Evolutionary conservation across 352 stramenopile genomes (phyloP).

Genomic region (Globisporangium solare): DNA sequence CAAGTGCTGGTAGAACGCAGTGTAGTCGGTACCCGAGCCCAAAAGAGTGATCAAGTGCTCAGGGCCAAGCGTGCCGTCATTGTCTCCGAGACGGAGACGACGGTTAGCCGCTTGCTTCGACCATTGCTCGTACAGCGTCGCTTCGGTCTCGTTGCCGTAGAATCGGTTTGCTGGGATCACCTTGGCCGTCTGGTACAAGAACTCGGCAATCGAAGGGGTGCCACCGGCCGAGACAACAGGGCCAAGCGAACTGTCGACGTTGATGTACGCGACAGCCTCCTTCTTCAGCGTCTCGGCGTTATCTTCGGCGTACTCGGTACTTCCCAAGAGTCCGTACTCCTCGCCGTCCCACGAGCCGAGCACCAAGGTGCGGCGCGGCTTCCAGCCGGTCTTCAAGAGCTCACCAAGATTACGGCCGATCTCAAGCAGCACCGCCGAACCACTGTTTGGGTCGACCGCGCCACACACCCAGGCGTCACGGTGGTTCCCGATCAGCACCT

Average conservation of each 20-base stretch:
- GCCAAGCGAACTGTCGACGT: slow-evolving; percentile 75
- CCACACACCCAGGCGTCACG: slow-evolving; percentile 90
- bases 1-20: slow-evolving; percentile 73
- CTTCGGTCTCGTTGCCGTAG: slow-evolving; percentile 18
- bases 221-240: slow-evolving; percentile 41
- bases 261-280: slow-evolving; percentile 78
- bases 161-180: slow-evolving; percentile 52
- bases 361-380: slow-evolving; percentile 65
- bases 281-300: slow-evolving; percentile 42
- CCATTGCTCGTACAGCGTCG: slow-evolving; percentile 38
- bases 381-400: slow-evolving; percentile 63
- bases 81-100: slow-evolving; percentile 5
- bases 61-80: slow-evolving; percentile 22
- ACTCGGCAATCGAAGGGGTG: slow-evolving; percentile 61
- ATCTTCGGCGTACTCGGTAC: slow-evolving; percentile 79
- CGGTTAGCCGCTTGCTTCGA: slow-evolving; percentile 21
- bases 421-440: slow-evolving; percentile 77
- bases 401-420: slow-evolving; percentile 67
- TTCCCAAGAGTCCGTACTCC: slow-evolving; percentile 80
- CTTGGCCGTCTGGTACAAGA: slow-evolving; percentile 50
- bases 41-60: slow-evolving; percentile 41
- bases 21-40: slow-evolving; percentile 60
- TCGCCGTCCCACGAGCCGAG: slow-evolving; percentile 85
- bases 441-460: slow-evolving; percentile 81
- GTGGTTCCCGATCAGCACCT: slow-evolving; percentile 88